phyloP scores from a whole-genome alignment of 768 basidiomycete species.

The Mycena crocata region DNA sequence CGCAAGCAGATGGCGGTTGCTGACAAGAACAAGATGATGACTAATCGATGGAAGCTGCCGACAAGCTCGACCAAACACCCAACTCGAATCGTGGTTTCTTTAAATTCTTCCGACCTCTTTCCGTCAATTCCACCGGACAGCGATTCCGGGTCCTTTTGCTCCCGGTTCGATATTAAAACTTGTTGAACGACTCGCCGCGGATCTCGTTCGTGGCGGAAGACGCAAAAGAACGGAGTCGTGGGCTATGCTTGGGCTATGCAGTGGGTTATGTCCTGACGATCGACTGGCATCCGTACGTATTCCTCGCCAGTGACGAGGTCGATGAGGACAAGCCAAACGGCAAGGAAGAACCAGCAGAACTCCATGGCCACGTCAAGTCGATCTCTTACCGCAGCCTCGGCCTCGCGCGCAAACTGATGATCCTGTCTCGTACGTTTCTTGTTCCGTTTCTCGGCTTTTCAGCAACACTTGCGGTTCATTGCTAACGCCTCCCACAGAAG shows the following conservation, averaged over 20 bases:
- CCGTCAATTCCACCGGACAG: too few species aligned
- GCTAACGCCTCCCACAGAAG: conserved; percentile 63
- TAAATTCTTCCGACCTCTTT: too few species aligned
- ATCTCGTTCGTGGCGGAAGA: conserved; percentile 95
- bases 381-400: conserved; percentile 96
- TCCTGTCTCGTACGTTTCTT: conserved; percentile 81
- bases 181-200: too few species aligned
- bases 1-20: too few species aligned
- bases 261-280: conserved; percentile 90
- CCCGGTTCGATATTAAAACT: too few species aligned
- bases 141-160: too few species aligned
- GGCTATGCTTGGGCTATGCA: too few species aligned
- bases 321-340: conserved; percentile 65
- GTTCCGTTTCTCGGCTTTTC: neutral
- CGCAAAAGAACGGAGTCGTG: conserved; percentile 86
- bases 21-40: too few species aligned
- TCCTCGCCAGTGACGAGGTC: conserved; percentile 47
- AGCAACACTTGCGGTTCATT: neutral
- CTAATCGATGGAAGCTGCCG: too few species aligned
- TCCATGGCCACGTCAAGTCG: conserved; percentile 95
- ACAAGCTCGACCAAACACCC: too few species aligned
- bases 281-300: neutral
- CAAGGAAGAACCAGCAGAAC: conserved; percentile 43
- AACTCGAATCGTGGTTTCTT: too few species aligned
- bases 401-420: conserved; percentile 93